A percentile compares a stretch with the other conserved stretches of the same genome.
Evolutionary conservation across 306 rosid genomes (phyloP).

Genomic region (Medicago truncatula): DNA sequence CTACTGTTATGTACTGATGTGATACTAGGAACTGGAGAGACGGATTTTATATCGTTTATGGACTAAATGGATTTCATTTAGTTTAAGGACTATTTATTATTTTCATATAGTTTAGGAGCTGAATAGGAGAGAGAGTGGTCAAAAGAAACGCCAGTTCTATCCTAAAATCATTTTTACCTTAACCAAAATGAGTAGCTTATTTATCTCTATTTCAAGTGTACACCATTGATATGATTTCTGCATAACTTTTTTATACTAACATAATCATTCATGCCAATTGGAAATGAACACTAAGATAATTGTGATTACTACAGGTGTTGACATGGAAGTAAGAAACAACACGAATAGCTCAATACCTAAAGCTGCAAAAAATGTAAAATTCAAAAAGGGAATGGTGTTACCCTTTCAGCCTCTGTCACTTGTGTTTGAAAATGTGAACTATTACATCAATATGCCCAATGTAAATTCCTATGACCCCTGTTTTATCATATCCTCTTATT

Average conservation of each 20-base stretch:
- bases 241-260: neutral
- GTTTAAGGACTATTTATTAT: neutral
- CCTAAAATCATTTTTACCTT: neutral
- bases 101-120: too few species aligned
- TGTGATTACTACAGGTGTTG: conserved; percentile 33
- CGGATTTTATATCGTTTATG: neutral
- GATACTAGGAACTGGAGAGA: neutral
- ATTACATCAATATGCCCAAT: conserved; percentile 54
- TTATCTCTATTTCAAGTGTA: neutral
- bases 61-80: neutral
- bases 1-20: neutral
- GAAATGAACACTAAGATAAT: conserved; percentile 19
- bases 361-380: conserved; percentile 36
- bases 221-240: conserved; percentile 4
- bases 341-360: conserved; percentile 9
- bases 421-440: conserved; percentile 53
- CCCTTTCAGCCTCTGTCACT: conserved; percentile 57
- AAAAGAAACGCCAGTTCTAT: neutral
- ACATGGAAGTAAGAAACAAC: conserved; percentile 40
- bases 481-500: neutral
- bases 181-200: conserved; percentile 4
- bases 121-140: neutral
- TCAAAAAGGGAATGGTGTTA: conserved; percentile 57
- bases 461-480: conserved; percentile 42
- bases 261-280: conserved; percentile 10